A percentile compares a stretch with the other conserved stretches of the same genome.
These are phyloP conservation scores for Sesbania bispinosa DNA, from an alignment of 306 rosid species.

Conservation along the genomic window DNA sequence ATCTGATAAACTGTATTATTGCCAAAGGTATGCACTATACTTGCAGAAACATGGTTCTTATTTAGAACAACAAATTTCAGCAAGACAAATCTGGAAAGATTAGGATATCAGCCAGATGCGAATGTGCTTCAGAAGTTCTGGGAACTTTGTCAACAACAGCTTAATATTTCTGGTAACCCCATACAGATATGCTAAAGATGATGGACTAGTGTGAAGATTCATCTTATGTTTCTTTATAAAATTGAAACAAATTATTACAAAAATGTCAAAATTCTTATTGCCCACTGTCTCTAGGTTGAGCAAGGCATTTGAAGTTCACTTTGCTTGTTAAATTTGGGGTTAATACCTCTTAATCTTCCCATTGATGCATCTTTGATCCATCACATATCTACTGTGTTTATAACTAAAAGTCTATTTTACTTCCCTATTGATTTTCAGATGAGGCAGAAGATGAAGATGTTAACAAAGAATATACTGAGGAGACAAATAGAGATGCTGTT, in stretches of 20 bases:
- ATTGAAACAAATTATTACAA: constrained; percentile 3
- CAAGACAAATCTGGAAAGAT: constrained; percentile 59
- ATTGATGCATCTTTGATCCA: constrained; percentile 6
- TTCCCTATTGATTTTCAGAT: constrained; percentile 43
- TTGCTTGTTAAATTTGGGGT: constrained; percentile 12
- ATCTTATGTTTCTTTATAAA: constrained; percentile 10
- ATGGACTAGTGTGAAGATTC: background rate
- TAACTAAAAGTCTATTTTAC: constrained; percentile 10
- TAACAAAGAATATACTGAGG: constrained; percentile 75
- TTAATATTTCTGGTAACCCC: constrained; percentile 62
- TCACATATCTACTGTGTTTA: background rate
- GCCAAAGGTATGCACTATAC: constrained; percentile 67
- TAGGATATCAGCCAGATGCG: constrained; percentile 68
- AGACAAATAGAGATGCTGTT: constrained; percentile 67
- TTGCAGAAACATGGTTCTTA: constrained; percentile 65
- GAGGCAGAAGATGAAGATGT: constrained; percentile 79
- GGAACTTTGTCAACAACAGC: constrained; percentile 78
- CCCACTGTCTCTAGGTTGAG: constrained; percentile 10
- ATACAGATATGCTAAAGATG: background rate
- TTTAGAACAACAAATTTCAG: constrained; percentile 46
- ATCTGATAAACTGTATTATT: constrained; percentile 35
- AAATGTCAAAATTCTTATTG: background rate
- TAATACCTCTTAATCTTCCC: background rate
- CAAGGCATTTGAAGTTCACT: background rate
- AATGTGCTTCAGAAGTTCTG: constrained; percentile 60